These are phyloP conservation scores for Cystobasidium onofrii DNA, from an alignment of 768 basidiomycete genomes.

Conservation along the genomic window DNA sequence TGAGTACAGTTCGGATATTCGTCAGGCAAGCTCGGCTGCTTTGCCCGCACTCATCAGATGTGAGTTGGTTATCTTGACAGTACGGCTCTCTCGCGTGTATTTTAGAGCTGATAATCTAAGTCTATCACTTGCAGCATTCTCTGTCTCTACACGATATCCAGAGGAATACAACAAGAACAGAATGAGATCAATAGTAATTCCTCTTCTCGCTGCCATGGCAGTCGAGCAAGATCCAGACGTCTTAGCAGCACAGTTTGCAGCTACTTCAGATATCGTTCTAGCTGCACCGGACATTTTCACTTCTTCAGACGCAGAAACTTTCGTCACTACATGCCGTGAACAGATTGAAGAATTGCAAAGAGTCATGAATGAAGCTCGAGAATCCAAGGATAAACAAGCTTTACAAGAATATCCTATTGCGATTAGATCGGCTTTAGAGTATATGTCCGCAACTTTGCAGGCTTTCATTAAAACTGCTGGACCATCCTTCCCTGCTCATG, in stretches of 20 bases:
- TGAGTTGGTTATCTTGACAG: neutral
- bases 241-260: constrained; percentile 8
- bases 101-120: neutral
- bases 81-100: neutral
- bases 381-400: neutral
- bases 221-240: constrained; percentile 16
- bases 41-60: constrained; percentile 14
- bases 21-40: neutral
- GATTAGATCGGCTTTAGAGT: constrained; percentile 2
- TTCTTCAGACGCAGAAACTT: neutral
- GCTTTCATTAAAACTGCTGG: constrained; percentile 18
- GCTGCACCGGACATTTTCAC: constrained; percentile 14
- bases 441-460: constrained; percentile 4
- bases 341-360: constrained; percentile 17
- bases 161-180: constrained; percentile 1
- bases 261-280: constrained; percentile 21
- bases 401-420: neutral
- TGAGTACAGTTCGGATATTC: constrained; percentile 14
- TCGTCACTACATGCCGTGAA: constrained; percentile 14
- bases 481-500: neutral
- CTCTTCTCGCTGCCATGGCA: constrained; percentile 3
- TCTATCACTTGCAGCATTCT: neutral
- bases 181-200: neutral
- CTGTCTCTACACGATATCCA: neutral
- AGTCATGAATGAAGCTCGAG: neutral